Evolutionary conservation across 2,329 filamentous ascomycete genomes (phyloP).

Genomic region (Alternaria burnsii): DNA sequence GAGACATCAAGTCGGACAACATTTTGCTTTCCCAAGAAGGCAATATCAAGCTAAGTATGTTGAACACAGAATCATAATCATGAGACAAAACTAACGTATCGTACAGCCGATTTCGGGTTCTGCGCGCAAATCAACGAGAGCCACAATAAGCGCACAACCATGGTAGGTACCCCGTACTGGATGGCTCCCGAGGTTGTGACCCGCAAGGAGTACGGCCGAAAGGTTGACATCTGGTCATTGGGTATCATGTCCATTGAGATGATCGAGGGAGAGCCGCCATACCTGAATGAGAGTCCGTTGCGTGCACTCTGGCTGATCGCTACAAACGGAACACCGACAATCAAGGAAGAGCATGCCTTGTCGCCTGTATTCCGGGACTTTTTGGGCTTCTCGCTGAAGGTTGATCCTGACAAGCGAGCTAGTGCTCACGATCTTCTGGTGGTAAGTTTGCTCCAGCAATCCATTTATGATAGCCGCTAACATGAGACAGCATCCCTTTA

Average conservation of each 20-base stretch:
- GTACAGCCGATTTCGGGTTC: slow-evolving; percentile 92
- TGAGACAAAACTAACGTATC: slow-evolving; percentile 11
- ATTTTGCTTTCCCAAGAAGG: slow-evolving; percentile 92
- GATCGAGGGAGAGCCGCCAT: slow-evolving; percentile 98
- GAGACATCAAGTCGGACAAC: slow-evolving; percentile 99
- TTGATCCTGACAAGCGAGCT: slow-evolving; percentile 95
- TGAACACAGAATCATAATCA: background rate
- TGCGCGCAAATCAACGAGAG: slow-evolving; percentile 98
- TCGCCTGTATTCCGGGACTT: slow-evolving; percentile 89
- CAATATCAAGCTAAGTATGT: slow-evolving; percentile 94
- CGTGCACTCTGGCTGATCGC: slow-evolving; percentile 95
- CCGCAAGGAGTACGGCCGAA: slow-evolving; percentile 95
- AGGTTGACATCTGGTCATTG: slow-evolving; percentile 98
- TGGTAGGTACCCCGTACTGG: slow-evolving; percentile 99
- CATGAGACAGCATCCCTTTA: slow-evolving; percentile 56
- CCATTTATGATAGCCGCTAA: slow-evolving; percentile 16
- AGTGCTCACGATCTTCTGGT: slow-evolving; percentile 92
- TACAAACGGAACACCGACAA: slow-evolving; percentile 91
- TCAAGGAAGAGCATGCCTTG: slow-evolving; percentile 90
- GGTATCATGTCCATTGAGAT: slow-evolving; percentile 99
- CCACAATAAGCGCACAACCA: slow-evolving; percentile 96
- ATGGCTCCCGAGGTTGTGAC: slow-evolving; percentile 99
- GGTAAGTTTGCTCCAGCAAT: slow-evolving; percentile 64
- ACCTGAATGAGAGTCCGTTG: slow-evolving; percentile 92
- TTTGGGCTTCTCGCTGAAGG: slow-evolving; percentile 89